Conservation (phyloP, 345 rosid species). For the Bruguiera sexangula region DNA sequence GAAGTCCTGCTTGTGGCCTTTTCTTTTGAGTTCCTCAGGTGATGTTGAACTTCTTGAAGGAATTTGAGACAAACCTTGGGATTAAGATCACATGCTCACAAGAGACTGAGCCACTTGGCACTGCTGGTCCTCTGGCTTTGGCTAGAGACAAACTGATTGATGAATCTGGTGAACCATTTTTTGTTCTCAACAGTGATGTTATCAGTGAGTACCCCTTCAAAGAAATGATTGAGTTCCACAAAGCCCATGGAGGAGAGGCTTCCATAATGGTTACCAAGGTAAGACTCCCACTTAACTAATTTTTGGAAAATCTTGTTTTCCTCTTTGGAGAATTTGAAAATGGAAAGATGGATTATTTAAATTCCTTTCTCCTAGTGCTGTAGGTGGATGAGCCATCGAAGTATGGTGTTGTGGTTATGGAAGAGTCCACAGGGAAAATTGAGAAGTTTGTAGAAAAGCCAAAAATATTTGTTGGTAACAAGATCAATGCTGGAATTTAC, state of each 20-base stretch:
- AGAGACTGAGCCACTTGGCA: slow-evolving; percentile 98
- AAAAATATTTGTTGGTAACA: slow-evolving; percentile 87
- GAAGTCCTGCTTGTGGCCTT: slow-evolving; percentile 1
- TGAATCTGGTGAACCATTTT: slow-evolving; percentile 82
- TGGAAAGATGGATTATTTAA: neutral
- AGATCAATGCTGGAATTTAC: slow-evolving; percentile 95
- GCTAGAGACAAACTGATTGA: slow-evolving; percentile 89
- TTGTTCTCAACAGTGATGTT: slow-evolving; percentile 99
- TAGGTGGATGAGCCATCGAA: slow-evolving; percentile 99
- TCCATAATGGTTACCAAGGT: slow-evolving; percentile 99
- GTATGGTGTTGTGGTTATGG: slow-evolving; percentile 97
- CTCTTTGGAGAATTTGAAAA: neutral
- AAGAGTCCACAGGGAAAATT: slow-evolving; percentile 74
- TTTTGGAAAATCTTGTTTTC: neutral
- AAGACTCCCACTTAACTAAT: slow-evolving; percentile 7
- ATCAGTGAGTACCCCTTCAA: slow-evolving; percentile 89
- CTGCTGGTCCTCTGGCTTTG: slow-evolving; percentile 97
- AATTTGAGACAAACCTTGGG: slow-evolving; percentile 79
- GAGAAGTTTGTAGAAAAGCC: slow-evolving; percentile 96
- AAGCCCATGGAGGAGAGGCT: slow-evolving; percentile 93
- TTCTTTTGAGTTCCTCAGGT: slow-evolving; percentile 41
- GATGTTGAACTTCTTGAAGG: slow-evolving; percentile 91
- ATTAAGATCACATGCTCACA: slow-evolving; percentile 94
- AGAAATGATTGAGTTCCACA: slow-evolving; percentile 84
- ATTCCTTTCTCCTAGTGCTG: neutral